phyloP scores from a whole-genome alignment of 1,139 yeast species.

The Entelexis paramagnoliae region DNA sequence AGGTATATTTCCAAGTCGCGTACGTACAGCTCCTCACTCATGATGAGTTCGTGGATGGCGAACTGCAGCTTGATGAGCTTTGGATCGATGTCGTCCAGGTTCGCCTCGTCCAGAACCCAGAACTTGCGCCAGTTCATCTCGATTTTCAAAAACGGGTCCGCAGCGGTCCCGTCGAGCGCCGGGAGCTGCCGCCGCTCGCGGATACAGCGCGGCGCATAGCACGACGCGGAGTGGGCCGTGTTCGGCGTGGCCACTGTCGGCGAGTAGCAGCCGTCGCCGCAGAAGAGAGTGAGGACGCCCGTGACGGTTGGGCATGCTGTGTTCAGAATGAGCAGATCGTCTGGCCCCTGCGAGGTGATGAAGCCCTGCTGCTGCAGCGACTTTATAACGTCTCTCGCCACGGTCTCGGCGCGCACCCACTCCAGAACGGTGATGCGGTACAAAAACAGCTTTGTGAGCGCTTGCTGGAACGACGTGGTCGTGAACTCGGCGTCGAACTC shows the following conservation, averaged over 20 bases:
- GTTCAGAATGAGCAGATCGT: constrained; percentile 23
- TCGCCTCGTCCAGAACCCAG: constrained; percentile 56
- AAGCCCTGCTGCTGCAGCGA: constrained; percentile 43
- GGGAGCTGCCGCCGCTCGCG: constrained; percentile 3
- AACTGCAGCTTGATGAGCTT: constrained; percentile 56
- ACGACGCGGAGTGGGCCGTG: neutral
- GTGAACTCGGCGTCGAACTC: constrained; percentile 39
- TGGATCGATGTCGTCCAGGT: constrained; percentile 39
- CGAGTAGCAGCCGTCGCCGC: constrained; percentile 25
- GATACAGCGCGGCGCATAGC: constrained; percentile 19
- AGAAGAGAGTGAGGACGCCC: constrained; percentile 40
- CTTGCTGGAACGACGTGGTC: constrained; percentile 35
- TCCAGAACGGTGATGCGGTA: constrained; percentile 45
- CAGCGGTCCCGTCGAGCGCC: neutral
- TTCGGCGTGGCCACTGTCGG: neutral
- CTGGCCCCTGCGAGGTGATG: constrained; percentile 26
- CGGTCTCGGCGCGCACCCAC: constrained; percentile 46
- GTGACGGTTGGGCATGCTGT: constrained; percentile 28
- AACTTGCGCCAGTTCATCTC: constrained; percentile 56
- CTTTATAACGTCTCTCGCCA: constrained; percentile 44
- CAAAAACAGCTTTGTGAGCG: constrained; percentile 44
- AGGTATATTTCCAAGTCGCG: constrained; percentile 59
- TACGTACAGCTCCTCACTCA: constrained; percentile 65
- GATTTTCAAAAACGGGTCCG: constrained; percentile 18
- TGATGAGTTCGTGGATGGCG: constrained; percentile 63